Conservation (phyloP, 2,329 filamentous ascomycete genomes). For the Pestalotiopsis sp. region DNA sequence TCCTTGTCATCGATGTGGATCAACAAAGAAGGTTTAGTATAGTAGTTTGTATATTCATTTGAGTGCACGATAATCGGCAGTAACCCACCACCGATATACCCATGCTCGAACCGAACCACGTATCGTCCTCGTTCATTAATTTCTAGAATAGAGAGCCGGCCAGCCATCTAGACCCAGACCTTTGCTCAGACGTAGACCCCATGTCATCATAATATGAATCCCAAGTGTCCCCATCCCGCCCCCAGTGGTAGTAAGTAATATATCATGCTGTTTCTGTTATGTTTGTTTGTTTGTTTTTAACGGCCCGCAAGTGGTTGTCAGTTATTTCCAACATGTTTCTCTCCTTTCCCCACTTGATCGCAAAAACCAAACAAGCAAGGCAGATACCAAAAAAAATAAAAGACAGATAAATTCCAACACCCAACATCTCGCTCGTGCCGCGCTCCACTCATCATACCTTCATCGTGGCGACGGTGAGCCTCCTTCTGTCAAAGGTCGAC, state of each 20-base stretch:
- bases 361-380: slow-evolving; percentile 5
- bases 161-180: slow-evolving; percentile 32
- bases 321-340: neutral
- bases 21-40: no score
- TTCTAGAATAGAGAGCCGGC: slow-evolving; percentile 15
- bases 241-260: neutral
- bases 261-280: neutral
- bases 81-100: neutral
- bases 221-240: neutral
- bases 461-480: slow-evolving; percentile 2
- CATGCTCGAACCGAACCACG: neutral
- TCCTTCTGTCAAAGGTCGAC: slow-evolving; percentile 12
- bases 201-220: neutral
- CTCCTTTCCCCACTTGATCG: neutral
- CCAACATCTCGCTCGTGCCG: neutral
- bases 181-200: slow-evolving; percentile 5
- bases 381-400: neutral
- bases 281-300: slow-evolving; percentile 12
- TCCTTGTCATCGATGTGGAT: no score
- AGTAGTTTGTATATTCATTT: no score
- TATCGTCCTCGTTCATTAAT: slow-evolving; percentile 5
- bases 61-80: neutral
- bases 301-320: slow-evolving; percentile 17
- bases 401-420: neutral
- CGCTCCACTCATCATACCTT: slow-evolving; percentile 1